Evolutionary conservation across 2,329 filamentous ascomycete species (phyloP), one percentile per base, ranked within the genome.

Genomic region (Pseudogymnoascus sp.): DNA sequence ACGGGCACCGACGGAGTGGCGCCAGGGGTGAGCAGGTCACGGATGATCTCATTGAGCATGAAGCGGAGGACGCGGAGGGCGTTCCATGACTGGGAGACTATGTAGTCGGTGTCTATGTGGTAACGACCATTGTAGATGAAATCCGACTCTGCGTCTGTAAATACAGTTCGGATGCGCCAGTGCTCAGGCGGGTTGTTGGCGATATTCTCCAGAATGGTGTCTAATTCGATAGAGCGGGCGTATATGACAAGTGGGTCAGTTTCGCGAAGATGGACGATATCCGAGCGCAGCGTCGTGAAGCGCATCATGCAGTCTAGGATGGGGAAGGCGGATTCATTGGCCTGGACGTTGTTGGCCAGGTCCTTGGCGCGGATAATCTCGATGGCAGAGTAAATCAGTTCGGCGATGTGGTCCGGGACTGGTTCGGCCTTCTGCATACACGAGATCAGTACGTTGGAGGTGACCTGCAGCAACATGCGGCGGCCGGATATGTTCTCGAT

Each of bases 401-500:
- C 74, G 31, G 78, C 72, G 64, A 84, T 74, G 35, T 76, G 71
- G n/a, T 75, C 68, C 3, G 82, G 82, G 74, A 83, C 78, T 11
- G 79, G 76, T 28, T 78, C 71, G 35, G 78, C 77, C 61, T 76
- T 77, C 65, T 82, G 80, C 26, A 83, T 76, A 68, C 81, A 83
- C 67, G 77, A 80, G 65, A 83, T 78, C 64, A 83, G 74, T 35
- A 82, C 76, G 62, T 77, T 79, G 63, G 83, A 77, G 33, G 76
- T 80, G 31, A 83, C 75, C 77, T 83, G 82, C 63, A 80, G 74
- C 68, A 84, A 84, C 79, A 84, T 80, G 63, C 78, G 75, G 38
- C 76, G 73, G 3, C 82, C 81, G 2, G 77, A 77, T 44, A 71
- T 71, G 10, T 77, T 79, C 40, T 69, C 71, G 67, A 84, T 79